A percentile compares a stretch with the other conserved stretches of the same genome.
phyloP scores from a whole-genome alignment of 768 basidiomycete species.

The Pholiota microspora region DNA sequence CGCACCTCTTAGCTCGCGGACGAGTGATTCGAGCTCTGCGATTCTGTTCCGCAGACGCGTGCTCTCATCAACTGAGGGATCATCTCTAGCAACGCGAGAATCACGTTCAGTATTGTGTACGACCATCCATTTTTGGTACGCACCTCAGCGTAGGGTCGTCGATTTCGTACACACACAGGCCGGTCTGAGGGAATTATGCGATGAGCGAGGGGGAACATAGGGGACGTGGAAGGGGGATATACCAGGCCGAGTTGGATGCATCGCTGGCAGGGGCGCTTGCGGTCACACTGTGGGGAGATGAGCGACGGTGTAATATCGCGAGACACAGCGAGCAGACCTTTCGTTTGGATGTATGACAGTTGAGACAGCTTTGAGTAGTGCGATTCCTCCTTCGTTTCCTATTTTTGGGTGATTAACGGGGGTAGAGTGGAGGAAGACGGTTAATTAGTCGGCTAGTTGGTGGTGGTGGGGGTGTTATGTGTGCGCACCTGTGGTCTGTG shows the following conservation, averaged over 20 bases:
- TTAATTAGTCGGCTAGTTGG: constrained; percentile 45
- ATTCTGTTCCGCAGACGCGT: constrained; percentile 85
- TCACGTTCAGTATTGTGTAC: constrained; percentile 5
- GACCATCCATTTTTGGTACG: constrained; percentile 14
- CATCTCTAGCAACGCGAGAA: constrained; percentile 52
- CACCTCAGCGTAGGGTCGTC: constrained; percentile 84
- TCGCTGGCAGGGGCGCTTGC: constrained; percentile 87
- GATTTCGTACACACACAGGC: constrained; percentile 93
- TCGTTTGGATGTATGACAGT: constrained; percentile 93
- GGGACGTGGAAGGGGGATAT: constrained; percentile 15
- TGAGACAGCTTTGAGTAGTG: constrained; percentile 85
- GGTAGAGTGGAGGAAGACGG: constrained; percentile 42
- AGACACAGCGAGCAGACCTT: constrained; percentile 53
- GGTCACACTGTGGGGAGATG: constrained; percentile 79
- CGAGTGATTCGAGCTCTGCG: constrained; percentile 89
- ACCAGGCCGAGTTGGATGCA: constrained; percentile 90
- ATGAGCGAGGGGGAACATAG: constrained; percentile 13
- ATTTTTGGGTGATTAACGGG: constrained; percentile 45
- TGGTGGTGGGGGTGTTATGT: constrained; percentile 20
- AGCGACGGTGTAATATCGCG: too few relatives aligned
- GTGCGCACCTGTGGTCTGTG: constrained; percentile 59
- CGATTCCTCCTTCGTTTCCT: constrained; percentile 87
- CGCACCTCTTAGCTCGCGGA: constrained; percentile 81
- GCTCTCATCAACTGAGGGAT: constrained; percentile 84
- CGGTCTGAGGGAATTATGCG: constrained; percentile 54